phyloP scores from a whole-genome alignment of 192 early-diverging fungal species.

The Backusella luteola region DNA sequence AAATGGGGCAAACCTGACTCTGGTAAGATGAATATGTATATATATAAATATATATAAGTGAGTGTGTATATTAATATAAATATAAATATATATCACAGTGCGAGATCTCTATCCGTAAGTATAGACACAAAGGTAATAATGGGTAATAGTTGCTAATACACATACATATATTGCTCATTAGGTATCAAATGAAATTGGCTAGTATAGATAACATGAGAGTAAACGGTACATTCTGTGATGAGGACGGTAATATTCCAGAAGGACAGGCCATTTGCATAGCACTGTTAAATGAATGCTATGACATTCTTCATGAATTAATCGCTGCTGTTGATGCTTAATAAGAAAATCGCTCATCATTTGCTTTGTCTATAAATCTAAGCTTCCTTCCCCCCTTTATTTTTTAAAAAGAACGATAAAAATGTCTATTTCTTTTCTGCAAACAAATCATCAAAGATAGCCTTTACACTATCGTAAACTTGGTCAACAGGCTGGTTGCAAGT shows the following conservation, averaged over 20 bases:
- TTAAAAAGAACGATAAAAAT: too few relatives aligned
- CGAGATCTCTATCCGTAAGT: conserved; percentile 6
- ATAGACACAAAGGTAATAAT: neutral
- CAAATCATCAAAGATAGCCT: conserved; percentile 15
- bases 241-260: conserved; percentile 76
- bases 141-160: neutral
- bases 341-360: neutral
- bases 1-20: conserved; percentile 80
- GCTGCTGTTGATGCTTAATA: conserved; percentile 40
- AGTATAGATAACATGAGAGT: conserved; percentile 78
- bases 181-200: conserved; percentile 87
- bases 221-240: conserved; percentile 85
- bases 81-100: neutral
- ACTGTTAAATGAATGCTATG: conserved; percentile 87
- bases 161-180: conserved; percentile 52
- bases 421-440: conserved; percentile 10
- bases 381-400: neutral
- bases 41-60: neutral
- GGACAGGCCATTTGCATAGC: conserved; percentile 83
- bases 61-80: neutral
- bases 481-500: conserved; percentile 26
- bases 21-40: conserved; percentile 27
- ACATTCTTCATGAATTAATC: conserved; percentile 76
- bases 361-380: neutral
- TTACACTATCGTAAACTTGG: conserved; percentile 12